phyloP scores from a whole-genome alignment of 345 rosid genomes.

The Eucalyptus caleyi region DNA sequence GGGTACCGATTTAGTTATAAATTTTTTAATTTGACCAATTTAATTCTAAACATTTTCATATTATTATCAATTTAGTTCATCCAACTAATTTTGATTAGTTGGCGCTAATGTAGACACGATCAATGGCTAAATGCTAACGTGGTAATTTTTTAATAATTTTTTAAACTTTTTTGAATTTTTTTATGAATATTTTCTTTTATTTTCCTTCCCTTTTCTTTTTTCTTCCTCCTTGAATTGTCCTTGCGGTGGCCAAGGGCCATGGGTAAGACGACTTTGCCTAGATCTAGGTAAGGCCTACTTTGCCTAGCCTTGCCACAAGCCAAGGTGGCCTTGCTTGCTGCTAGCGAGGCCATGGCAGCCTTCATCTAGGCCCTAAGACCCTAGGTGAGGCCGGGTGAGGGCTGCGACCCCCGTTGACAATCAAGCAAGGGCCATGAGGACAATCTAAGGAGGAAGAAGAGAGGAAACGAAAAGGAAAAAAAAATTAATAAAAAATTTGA shows the following conservation, averaged over 20 bases:
- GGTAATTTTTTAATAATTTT: too few relatives aligned
- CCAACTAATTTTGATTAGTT: accelerated
- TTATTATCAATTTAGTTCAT: accelerated
- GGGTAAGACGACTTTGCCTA: accelerated
- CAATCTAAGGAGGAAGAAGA: too few relatives aligned
- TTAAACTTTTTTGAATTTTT: too few relatives aligned
- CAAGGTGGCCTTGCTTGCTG: accelerated
- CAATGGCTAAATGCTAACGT: accelerated
- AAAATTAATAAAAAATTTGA: too few relatives aligned
- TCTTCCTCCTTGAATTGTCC: too few relatives aligned
- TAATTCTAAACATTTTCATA: accelerated
- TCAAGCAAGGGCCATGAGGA: too few relatives aligned
- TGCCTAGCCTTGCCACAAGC: accelerated
- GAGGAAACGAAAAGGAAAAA: accelerated
- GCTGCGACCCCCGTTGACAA: accelerated
- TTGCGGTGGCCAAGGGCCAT: too few relatives aligned
- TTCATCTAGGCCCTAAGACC: accelerated
- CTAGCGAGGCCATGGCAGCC: too few relatives aligned
- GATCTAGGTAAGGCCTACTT: too few relatives aligned
- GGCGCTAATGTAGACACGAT: accelerated
- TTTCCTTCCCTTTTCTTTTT: too few relatives aligned
- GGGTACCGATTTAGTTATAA: accelerated
- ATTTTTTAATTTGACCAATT: accelerated
- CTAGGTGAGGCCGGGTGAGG: accelerated
- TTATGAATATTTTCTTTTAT: too few relatives aligned